These are phyloP conservation scores for Trametes cingulata DNA, from an alignment of 768 basidiomycete genomes.

Conservation along the genomic window DNA sequence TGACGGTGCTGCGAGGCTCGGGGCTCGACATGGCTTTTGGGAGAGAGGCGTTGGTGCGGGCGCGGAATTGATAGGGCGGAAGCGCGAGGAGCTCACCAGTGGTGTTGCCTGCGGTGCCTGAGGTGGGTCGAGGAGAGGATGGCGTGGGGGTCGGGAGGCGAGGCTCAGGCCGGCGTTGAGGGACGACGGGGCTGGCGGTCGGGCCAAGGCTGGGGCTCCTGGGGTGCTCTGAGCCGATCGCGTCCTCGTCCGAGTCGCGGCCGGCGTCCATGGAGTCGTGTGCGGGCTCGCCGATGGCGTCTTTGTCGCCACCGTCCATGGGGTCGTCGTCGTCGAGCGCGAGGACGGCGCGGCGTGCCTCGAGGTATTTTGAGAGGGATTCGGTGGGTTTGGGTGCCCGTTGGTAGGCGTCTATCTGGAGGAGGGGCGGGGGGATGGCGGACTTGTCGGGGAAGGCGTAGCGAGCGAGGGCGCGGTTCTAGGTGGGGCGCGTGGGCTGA, in stretches of 20 bases:
- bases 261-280: slow-evolving; percentile 16
- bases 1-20: slow-evolving; percentile 20
- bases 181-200: slow-evolving; percentile 13
- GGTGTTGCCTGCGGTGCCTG: slow-evolving; percentile 17
- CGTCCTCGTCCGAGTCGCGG: slow-evolving; percentile 21
- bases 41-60: slow-evolving; percentile 8
- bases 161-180: slow-evolving; percentile 11
- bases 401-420: slow-evolving; percentile 21
- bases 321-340: slow-evolving; percentile 12
- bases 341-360: slow-evolving; percentile 16
- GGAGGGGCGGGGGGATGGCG: slow-evolving; percentile 20
- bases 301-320: slow-evolving; percentile 17
- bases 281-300: slow-evolving; percentile 20
- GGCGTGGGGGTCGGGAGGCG: slow-evolving; percentile 9
- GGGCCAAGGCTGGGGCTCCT: slow-evolving; percentile 21
- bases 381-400: slow-evolving; percentile 10
- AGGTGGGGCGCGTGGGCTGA: slow-evolving; percentile 9
- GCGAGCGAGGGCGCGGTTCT: slow-evolving; percentile 19
- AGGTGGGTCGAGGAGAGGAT: slow-evolving; percentile 11
- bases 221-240: slow-evolving; percentile 23
- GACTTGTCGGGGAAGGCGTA: slow-evolving; percentile 14
- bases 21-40: slow-evolving; percentile 14
- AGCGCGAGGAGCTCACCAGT: slow-evolving; percentile 17
- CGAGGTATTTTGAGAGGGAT: slow-evolving; percentile 19
- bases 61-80: slow-evolving; percentile 7